A percentile compares a stretch with the other conserved stretches of the same genome.
Conservation (phyloP, 164 flowering plant species). For the Echeveria elegans region DNA sequence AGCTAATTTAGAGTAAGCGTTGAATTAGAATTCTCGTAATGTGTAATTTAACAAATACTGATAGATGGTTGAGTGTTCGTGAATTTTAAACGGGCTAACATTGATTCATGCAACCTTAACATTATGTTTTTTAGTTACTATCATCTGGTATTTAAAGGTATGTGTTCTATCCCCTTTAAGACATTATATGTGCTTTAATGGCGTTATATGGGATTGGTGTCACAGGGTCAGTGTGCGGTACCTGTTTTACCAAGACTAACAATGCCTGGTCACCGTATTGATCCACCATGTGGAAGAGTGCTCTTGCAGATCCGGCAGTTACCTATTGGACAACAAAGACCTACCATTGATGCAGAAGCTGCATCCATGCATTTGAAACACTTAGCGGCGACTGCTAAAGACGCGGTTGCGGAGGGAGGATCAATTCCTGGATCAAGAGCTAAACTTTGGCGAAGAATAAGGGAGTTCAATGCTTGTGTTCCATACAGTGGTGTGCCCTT, state of each 20-base stretch:
- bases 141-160: neutral
- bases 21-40: too few species aligned
- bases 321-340: constrained; percentile 32
- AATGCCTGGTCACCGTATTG: constrained; percentile 98
- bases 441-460: constrained; percentile 91
- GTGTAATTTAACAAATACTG: too few species aligned
- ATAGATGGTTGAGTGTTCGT: neutral
- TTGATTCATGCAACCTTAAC: neutral
- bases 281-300: constrained; percentile 96
- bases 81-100: neutral
- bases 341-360: constrained; percentile 53
- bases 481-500: constrained; percentile 84
- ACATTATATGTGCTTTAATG: neutral
- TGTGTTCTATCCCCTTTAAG: neutral
- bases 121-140: neutral
- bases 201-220: constrained; percentile 9
- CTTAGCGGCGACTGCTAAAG: constrained; percentile 89
- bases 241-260: constrained; percentile 88
- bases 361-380: constrained; percentile 89
- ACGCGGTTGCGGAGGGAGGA: constrained; percentile 94
- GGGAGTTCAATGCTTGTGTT: constrained; percentile 95
- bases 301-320: constrained; percentile 28
- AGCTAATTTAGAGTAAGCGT: too few species aligned
- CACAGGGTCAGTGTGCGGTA: constrained; percentile 79
- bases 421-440: constrained; percentile 97